Conservation (phyloP, 805 yeast species). For the Spencermartinsiella europaea region DNA sequence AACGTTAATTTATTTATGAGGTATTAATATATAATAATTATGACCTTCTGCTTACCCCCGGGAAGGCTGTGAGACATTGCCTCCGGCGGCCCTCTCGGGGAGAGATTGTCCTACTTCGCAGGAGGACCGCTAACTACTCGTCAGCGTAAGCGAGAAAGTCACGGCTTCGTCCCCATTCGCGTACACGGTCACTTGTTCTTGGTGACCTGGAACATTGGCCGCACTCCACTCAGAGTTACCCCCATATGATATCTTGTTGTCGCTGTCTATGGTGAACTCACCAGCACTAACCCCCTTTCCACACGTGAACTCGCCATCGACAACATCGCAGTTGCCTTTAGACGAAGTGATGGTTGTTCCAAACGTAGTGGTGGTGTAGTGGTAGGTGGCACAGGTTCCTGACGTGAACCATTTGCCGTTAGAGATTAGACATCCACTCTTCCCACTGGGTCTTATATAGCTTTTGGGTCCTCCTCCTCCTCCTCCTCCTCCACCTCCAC, state of each 20-base stretch:
- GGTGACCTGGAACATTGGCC: constrained; percentile 38
- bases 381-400: constrained; percentile 79
- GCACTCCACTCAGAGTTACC: constrained; percentile 62
- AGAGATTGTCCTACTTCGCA: too few relatives aligned
- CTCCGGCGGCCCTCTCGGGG: background rate
- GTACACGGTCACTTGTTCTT: constrained; percentile 44
- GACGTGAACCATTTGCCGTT: constrained; percentile 76
- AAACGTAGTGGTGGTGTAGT: constrained; percentile 56
- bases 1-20: background rate
- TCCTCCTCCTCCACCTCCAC: constrained; percentile 21
- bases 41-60: too few relatives aligned
- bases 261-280: constrained; percentile 54
- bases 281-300: constrained; percentile 36
- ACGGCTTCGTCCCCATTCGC: constrained; percentile 40
- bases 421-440: constrained; percentile 73
- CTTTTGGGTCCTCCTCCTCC: constrained; percentile 39
- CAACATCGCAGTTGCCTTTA: constrained; percentile 62
- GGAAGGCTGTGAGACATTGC: background rate
- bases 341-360: constrained; percentile 67
- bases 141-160: constrained; percentile 32
- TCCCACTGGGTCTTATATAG: constrained; percentile 43
- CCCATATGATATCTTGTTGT: constrained; percentile 50
- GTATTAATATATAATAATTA: background rate
- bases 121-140: constrained; percentile 32
- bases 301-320: constrained; percentile 33